Evolutionary conservation across 2,329 filamentous ascomycete species (phyloP).

Genomic region (Dactylonectria macrodidyma): DNA sequence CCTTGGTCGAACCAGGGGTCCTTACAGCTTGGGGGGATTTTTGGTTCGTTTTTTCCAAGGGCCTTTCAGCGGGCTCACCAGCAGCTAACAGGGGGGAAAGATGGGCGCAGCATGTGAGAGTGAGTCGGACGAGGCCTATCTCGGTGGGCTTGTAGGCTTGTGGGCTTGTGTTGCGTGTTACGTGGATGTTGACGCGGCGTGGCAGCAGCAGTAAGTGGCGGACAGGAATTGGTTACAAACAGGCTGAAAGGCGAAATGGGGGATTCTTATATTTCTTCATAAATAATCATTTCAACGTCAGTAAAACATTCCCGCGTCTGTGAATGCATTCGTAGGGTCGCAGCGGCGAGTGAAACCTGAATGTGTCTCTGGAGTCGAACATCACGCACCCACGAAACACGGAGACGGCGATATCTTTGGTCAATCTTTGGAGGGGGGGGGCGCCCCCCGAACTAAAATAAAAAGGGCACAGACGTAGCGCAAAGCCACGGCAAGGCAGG

Average conservation of each 20-base stretch:
- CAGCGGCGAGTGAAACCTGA: constrained; percentile 23
- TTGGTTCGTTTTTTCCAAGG: not conserved
- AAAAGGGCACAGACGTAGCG: not conserved
- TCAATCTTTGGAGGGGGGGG: not conserved
- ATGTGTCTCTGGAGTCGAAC: constrained; percentile 1
- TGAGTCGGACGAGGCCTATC: not conserved
- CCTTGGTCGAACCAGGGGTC: constrained; percentile 2
- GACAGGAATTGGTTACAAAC: not conserved
- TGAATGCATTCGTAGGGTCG: constrained; percentile 10
- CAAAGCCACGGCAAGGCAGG: not conserved
- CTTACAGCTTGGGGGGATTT: constrained; percentile 12
- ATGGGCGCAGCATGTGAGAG: constrained; percentile 22
- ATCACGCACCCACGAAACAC: constrained; percentile 18
- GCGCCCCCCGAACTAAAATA: too few relatives aligned
- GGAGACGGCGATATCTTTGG: not conserved
- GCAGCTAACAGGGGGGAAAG: constrained; percentile 9
- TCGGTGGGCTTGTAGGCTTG: not conserved
- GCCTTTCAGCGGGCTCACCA: constrained; percentile 15
- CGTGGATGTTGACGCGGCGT: constrained; percentile 14
- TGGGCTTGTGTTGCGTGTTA: constrained; percentile 12
- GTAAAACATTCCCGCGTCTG: too few relatives aligned
- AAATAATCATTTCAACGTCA: too few relatives aligned
- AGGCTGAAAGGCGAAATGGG: not conserved
- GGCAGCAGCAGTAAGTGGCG: not conserved
- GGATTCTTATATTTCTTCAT: not conserved